These are phyloP conservation scores for Xenoacremonium recifei DNA, from an alignment of 2,329 filamentous ascomycete species.

Conservation along the genomic window DNA sequence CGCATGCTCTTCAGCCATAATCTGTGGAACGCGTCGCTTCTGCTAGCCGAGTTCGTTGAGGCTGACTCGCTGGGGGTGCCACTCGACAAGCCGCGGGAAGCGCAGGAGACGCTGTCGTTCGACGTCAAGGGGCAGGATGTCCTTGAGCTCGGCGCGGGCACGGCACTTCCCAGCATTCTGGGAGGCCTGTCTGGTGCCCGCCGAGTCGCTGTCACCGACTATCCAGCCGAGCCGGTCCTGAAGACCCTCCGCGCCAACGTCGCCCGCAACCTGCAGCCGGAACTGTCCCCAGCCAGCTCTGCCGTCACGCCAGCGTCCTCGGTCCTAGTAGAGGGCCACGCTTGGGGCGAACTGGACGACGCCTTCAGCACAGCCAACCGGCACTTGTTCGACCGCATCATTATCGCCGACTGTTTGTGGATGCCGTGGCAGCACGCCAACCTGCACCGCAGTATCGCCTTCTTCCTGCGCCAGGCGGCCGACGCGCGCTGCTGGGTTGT, in stretches of 20 bases:
- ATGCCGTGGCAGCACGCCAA: slow-evolving; percentile 72
- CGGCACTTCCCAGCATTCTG: slow-evolving; percentile 52
- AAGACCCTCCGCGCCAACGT: slow-evolving; percentile 59
- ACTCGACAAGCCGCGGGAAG: slow-evolving; percentile 13
- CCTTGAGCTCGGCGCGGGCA: slow-evolving; percentile 68
- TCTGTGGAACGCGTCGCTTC: slow-evolving; percentile 66
- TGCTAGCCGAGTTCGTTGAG: slow-evolving; percentile 56
- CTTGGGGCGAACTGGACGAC: slow-evolving; percentile 57
- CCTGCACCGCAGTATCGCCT: slow-evolving; percentile 59
- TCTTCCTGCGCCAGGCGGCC: slow-evolving; percentile 51
- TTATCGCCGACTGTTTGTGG: slow-evolving; percentile 75
- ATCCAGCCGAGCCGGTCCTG: slow-evolving; percentile 61
- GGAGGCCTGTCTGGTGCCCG: slow-evolving; percentile 45
- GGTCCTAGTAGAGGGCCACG: slow-evolving; percentile 56
- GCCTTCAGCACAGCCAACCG: slow-evolving; percentile 27
- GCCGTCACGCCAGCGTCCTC: slow-evolving; percentile 6
- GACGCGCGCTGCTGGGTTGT: slow-evolving; percentile 61
- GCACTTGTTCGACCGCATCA: slow-evolving; percentile 56
- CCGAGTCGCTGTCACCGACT: slow-evolving; percentile 63
- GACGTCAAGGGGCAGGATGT: slow-evolving; percentile 50
- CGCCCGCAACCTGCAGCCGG: slow-evolving; percentile 43
- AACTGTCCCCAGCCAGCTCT: slow-evolving; percentile 31
- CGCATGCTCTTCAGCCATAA: slow-evolving; percentile 68
- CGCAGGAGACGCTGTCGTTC: slow-evolving; percentile 30
- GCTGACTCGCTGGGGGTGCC: slow-evolving; percentile 37